These are phyloP conservation scores for Artemisia princeps DNA, from an alignment of 140 eudicot genomes.

Conservation along the genomic window DNA sequence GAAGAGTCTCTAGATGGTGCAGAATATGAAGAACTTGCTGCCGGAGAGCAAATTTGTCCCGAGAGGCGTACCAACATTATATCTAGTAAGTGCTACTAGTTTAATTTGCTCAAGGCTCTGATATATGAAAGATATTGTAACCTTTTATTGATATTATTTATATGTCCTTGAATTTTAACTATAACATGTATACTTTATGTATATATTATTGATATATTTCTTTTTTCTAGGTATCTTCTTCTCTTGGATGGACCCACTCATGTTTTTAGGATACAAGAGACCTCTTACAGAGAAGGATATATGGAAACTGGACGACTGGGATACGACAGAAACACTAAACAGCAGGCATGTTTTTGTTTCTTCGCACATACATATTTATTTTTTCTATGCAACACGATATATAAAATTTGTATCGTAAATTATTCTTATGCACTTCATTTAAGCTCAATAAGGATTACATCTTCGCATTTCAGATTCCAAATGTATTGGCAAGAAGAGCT, in stretches of 20 bases:
- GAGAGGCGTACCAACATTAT: conserved; percentile 77
- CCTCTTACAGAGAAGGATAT: conserved; percentile 89
- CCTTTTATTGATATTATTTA: conserved; percentile 17
- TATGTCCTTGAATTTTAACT: background rate
- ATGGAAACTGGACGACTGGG: conserved; percentile 90
- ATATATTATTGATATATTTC: conserved; percentile 8
- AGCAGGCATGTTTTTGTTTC: conserved; percentile 36
- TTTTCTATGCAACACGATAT: background rate
- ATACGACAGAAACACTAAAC: conserved; percentile 65
- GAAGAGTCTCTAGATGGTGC: conserved; percentile 36
- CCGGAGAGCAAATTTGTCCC: conserved; percentile 70
- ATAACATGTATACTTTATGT: background rate
- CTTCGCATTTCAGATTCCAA: conserved; percentile 48
- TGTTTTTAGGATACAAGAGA: conserved; percentile 71
- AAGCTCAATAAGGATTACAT: background rate
- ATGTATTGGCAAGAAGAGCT: conserved; percentile 78
- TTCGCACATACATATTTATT: background rate
- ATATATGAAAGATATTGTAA: background rate
- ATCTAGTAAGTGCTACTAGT: conserved; percentile 52
- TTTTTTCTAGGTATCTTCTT: conserved; percentile 50
- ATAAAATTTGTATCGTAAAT: no score
- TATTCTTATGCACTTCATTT: background rate
- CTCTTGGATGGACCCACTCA: conserved; percentile 80
- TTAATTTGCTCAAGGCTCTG: conserved; percentile 10
- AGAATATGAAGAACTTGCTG: conserved; percentile 59